phyloP scores from a whole-genome alignment of 768 basidiomycete species.

The Cystobasidium tubakii region DNA sequence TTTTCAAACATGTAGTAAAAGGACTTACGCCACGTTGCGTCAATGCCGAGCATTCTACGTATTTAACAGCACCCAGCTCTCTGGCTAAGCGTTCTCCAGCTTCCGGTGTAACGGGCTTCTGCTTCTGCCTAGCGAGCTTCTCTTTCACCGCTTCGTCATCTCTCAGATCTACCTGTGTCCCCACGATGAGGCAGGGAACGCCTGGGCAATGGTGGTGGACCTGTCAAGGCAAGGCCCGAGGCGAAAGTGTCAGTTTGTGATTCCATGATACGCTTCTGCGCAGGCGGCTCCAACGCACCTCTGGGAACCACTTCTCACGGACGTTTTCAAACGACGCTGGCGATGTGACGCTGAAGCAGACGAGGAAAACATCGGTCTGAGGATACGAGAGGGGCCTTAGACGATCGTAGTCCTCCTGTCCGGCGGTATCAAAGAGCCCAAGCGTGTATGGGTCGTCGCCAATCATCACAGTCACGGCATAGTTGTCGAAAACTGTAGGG shows the following conservation, averaged over 20 bases:
- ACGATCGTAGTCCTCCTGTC: conserved; percentile 99
- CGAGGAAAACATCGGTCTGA: conserved; percentile 98
- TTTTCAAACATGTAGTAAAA: too few species aligned
- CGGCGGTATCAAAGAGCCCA: conserved; percentile 97
- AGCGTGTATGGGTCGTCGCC: conserved; percentile 98
- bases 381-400: conserved; percentile 98
- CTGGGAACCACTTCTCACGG: conserved; percentile 99
- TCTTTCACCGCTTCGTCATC: conserved; percentile 88
- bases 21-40: conserved; percentile 76
- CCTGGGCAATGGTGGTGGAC: conserved; percentile 99
- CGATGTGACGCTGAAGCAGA: conserved; percentile 97
- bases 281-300: conserved; percentile 50
- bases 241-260: background rate
- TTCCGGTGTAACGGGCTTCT: conserved; percentile 79
- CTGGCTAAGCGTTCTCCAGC: conserved; percentile 90
- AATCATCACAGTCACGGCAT: conserved; percentile 99
- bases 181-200: conserved; percentile 97
- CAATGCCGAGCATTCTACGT: conserved; percentile 97
- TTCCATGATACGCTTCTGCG: background rate
- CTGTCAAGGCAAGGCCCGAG: conserved; percentile 14
- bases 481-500: conserved; percentile 94
- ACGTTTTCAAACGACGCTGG: conserved; percentile 99
- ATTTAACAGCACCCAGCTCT: conserved; percentile 96
- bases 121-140: conserved; percentile 93
- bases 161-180: conserved; percentile 94